Conservation (phyloP, 179 eudicot genomes). For the Drosera spatulata region DNA sequence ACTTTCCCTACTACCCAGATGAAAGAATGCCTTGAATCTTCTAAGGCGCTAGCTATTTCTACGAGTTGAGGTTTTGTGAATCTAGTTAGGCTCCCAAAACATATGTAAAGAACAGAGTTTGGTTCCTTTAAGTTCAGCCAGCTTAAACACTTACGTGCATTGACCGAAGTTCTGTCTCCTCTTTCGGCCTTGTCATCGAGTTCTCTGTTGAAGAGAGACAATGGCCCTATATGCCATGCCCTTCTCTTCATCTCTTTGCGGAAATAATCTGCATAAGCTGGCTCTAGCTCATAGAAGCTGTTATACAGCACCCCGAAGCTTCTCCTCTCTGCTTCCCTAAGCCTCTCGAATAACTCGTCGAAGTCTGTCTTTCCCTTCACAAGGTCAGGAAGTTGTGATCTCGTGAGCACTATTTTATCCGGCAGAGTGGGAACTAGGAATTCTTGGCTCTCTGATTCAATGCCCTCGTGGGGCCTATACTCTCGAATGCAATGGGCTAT, state of each 20-base stretch:
- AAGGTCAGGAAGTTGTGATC: constrained; percentile 30
- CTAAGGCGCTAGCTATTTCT: constrained; percentile 36
- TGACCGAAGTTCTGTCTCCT: constrained; percentile 12
- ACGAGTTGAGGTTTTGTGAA: constrained; percentile 24
- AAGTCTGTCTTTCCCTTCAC: constrained; percentile 18
- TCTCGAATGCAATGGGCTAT: constrained; percentile 15
- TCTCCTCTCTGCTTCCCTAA: constrained; percentile 27
- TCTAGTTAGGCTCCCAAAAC: constrained; percentile 40
- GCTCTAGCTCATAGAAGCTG: constrained; percentile 30
- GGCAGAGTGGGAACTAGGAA: constrained; percentile 36
- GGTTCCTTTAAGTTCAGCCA: constrained; percentile 36
- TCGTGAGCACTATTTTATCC: constrained; percentile 18
- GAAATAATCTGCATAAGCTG: constrained; percentile 21
- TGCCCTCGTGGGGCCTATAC: constrained; percentile 20
- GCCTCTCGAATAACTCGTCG: constrained; percentile 17
- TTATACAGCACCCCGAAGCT: constrained; percentile 33
- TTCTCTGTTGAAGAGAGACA: constrained; percentile 14
- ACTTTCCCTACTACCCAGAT: constrained; percentile 30
- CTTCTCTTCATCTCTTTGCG: constrained; percentile 16
- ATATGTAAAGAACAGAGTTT: constrained; percentile 25
- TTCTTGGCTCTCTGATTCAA: constrained; percentile 21
- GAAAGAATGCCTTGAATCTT: constrained; percentile 15
- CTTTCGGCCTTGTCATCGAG: constrained; percentile 10
- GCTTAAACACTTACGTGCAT: constrained; percentile 13
- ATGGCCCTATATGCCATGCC: constrained; percentile 38